phyloP scores from a whole-genome alignment of 1,139 yeast species.

The Saccharomyces hybrid region DNA sequence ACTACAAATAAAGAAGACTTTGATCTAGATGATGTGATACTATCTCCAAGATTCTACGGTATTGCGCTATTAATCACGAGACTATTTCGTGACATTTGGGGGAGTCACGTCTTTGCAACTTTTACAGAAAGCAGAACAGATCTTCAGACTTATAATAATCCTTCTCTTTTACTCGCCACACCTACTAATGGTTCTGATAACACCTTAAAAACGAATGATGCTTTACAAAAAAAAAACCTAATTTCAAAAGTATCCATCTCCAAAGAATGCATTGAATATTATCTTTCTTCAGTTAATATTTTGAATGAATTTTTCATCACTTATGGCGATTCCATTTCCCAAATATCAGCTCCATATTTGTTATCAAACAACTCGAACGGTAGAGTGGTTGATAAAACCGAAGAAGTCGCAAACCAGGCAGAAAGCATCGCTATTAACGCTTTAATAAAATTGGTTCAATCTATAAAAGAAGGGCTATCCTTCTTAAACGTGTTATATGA shows the following conservation, averaged over 20 bases:
- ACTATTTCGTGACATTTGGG: constrained; percentile 74
- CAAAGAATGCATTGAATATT: constrained; percentile 53
- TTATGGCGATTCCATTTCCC: constrained; percentile 58
- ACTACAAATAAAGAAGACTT: constrained; percentile 6
- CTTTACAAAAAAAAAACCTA: constrained; percentile 15
- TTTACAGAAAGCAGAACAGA: not conserved
- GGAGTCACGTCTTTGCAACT: constrained; percentile 50
- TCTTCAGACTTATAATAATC: not conserved
- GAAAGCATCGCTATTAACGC: constrained; percentile 87
- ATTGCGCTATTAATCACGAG: constrained; percentile 72
- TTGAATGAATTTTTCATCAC: constrained; percentile 49
- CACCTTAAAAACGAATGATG: constrained; percentile 5
- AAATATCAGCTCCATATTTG: constrained; percentile 40
- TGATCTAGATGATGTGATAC: constrained; percentile 61
- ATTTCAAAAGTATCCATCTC: constrained; percentile 34
- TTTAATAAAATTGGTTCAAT: constrained; percentile 61
- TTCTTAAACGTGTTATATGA: constrained; percentile 76
- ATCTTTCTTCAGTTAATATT: constrained; percentile 50
- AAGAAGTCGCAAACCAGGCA: constrained; percentile 64
- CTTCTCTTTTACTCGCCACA: not conserved
- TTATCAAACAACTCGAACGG: constrained; percentile 19
- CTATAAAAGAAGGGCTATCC: constrained; percentile 84
- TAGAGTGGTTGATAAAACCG: constrained; percentile 26
- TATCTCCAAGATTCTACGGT: constrained; percentile 90
- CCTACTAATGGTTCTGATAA: constrained; percentile 21